phyloP scores from a whole-genome alignment of 1,284 basidiomycete genomes.

The Austroboletus sp. region DNA sequence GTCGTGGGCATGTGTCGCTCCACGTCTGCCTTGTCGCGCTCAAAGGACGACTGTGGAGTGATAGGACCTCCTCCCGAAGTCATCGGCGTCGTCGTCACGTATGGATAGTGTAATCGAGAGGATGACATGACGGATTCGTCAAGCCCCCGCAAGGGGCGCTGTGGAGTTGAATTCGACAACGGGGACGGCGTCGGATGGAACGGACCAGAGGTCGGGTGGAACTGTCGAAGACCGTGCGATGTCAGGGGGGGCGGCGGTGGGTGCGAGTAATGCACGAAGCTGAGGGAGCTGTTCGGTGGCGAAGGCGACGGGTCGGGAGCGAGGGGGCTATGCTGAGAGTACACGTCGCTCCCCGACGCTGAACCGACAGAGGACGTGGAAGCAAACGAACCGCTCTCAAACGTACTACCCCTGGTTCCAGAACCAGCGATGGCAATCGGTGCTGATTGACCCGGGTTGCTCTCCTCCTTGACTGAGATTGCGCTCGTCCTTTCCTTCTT shows the following conservation, averaged over 20 bases:
- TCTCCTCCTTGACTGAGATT: slow-evolving; percentile 32
- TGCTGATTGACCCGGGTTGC: slow-evolving; percentile 32
- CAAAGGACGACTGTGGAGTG: slow-evolving; percentile 45
- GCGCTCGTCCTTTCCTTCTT: slow-evolving; percentile 38
- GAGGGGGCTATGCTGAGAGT: slow-evolving; percentile 41
- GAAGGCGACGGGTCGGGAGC: slow-evolving; percentile 51
- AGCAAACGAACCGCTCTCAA: slow-evolving; percentile 45
- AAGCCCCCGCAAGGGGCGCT: slow-evolving; percentile 25
- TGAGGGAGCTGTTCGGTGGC: slow-evolving; percentile 46
- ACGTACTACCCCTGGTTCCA: slow-evolving; percentile 34
- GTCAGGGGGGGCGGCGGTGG: slow-evolving; percentile 19
- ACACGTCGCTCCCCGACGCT: slow-evolving; percentile 50
- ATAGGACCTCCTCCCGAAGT: slow-evolving; percentile 20
- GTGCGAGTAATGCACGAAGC: slow-evolving; percentile 49
- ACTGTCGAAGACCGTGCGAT: slow-evolving; percentile 26
- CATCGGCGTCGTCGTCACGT: slow-evolving; percentile 30
- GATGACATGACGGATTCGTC: slow-evolving; percentile 21
- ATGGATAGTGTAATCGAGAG: slow-evolving; percentile 30
- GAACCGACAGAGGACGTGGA: slow-evolving; percentile 47
- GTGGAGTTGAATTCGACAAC: slow-evolving; percentile 38
- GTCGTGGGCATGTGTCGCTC: slow-evolving; percentile 30
- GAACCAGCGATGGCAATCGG: slow-evolving; percentile 36
- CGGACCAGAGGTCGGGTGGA: slow-evolving; percentile 14
- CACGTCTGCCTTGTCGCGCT: slow-evolving; percentile 40
- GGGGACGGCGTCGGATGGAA: slow-evolving; percentile 40